phyloP scores from a whole-genome alignment of 2,329 filamentous ascomycete species.

The Aspergillus sojae region DNA sequence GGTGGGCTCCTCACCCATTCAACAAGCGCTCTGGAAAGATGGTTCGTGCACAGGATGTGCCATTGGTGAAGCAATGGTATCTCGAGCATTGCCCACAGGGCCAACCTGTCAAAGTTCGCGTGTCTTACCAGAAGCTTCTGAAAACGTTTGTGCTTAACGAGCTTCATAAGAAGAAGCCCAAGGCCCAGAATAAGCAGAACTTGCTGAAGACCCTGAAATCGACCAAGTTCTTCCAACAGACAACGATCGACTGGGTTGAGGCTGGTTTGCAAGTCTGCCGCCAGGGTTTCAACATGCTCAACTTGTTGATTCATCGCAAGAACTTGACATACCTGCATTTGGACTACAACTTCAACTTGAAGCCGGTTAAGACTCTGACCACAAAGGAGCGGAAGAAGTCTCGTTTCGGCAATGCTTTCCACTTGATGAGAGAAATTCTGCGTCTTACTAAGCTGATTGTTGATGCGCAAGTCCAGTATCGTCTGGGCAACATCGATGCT shows the following conservation, averaged over 20 bases:
- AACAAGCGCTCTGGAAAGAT: slow-evolving; percentile 91
- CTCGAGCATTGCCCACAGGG: slow-evolving; percentile 89
- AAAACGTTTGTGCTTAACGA: slow-evolving; percentile 97
- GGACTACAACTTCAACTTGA: slow-evolving; percentile 99
- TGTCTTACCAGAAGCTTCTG: slow-evolving; percentile 96
- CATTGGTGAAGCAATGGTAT: slow-evolving; percentile 97
- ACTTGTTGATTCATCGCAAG: slow-evolving; percentile 95
- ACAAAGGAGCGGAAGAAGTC: slow-evolving; percentile 99
- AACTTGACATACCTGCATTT: slow-evolving; percentile 97
- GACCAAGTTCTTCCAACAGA: slow-evolving; percentile 99
- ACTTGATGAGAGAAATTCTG: slow-evolving; percentile 96
- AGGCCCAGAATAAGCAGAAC: slow-evolving; percentile 94
- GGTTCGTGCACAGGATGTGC: slow-evolving; percentile 96
- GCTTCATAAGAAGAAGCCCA: slow-evolving; percentile 91
- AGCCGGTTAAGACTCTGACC: slow-evolving; percentile 96
- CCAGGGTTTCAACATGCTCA: slow-evolving; percentile 99
- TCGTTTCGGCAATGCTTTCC: slow-evolving; percentile 97
- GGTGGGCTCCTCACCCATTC: slow-evolving; percentile 98
- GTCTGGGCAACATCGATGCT: slow-evolving; percentile 95
- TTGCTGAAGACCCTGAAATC: slow-evolving; percentile 86
- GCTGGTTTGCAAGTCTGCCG: slow-evolving; percentile 96
- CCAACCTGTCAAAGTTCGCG: slow-evolving; percentile 93
- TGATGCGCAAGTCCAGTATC: slow-evolving; percentile 96
- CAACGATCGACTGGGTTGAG: slow-evolving; percentile 98
- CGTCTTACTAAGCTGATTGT: slow-evolving; percentile 96